phyloP scores from a whole-genome alignment of 2,329 filamentous ascomycete genomes.

The Colletotrichum sp. region DNA sequence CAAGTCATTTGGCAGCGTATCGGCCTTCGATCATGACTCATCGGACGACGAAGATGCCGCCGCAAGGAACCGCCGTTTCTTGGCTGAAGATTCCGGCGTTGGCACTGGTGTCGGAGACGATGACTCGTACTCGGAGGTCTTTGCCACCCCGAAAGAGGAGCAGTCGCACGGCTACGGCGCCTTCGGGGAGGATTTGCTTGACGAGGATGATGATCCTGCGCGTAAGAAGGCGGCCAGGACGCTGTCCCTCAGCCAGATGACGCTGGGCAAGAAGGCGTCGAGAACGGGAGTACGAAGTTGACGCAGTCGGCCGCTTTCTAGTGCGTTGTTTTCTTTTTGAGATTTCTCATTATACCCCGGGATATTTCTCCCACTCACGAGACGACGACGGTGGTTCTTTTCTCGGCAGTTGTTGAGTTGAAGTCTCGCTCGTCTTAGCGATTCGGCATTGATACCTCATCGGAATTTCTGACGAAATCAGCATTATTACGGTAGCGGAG shows the following conservation, averaged over 20 bases:
- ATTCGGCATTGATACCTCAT: slow-evolving; percentile 2
- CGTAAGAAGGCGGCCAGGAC: slow-evolving; percentile 64
- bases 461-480: neutral
- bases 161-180: slow-evolving; percentile 33
- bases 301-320: slow-evolving; percentile 17
- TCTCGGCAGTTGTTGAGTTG: slow-evolving; percentile 13
- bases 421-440: slow-evolving; percentile 7
- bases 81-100: slow-evolving; percentile 38
- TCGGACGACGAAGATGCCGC: slow-evolving; percentile 36
- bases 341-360: slow-evolving; percentile 21
- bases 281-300: neutral
- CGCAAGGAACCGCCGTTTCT: slow-evolving; percentile 16
- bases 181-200: slow-evolving; percentile 47
- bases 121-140: slow-evolving; percentile 52
- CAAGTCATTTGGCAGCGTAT: slow-evolving; percentile 40
- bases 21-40: slow-evolving; percentile 48
- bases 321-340: slow-evolving; percentile 6
- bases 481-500: slow-evolving; percentile 9
- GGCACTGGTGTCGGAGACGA: slow-evolving; percentile 40
- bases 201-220: slow-evolving; percentile 40
- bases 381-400: slow-evolving; percentile 9
- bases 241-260: slow-evolving; percentile 68
- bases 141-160: slow-evolving; percentile 58
- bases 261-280: slow-evolving; percentile 42
- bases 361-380: slow-evolving; percentile 8